phyloP scores from a whole-genome alignment of 1,284 basidiomycete genomes.

The Vanrija pseudolonga region DNA sequence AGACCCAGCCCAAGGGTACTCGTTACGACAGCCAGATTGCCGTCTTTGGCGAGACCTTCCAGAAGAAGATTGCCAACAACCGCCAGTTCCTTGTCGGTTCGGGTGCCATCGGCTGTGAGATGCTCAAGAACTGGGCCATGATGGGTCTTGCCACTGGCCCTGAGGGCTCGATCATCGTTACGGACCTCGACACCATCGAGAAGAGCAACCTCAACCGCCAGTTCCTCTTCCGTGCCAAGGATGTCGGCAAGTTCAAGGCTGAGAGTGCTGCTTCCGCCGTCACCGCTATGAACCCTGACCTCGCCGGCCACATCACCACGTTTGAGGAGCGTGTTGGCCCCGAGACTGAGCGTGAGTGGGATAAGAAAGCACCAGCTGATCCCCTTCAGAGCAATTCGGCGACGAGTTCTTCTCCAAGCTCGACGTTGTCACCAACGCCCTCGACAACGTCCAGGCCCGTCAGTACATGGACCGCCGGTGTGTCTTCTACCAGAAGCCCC shows the following conservation, averaged over 20 bases:
- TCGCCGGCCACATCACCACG: conserved; percentile 80
- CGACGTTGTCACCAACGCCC: conserved; percentile 98
- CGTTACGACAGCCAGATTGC: conserved; percentile 95
- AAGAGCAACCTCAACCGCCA: conserved; percentile 98
- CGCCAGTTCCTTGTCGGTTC: conserved; percentile 96
- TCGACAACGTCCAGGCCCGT: conserved; percentile 97
- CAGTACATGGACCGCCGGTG: conserved; percentile 99
- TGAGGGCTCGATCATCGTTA: conserved; percentile 84
- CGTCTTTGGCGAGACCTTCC: conserved; percentile 90
- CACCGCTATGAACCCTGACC: conserved; percentile 91
- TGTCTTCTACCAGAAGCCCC: conserved; percentile 93
- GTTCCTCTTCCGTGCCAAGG: conserved; percentile 96
- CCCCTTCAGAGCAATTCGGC: conserved; percentile 56
- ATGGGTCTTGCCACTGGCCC: conserved; percentile 88
- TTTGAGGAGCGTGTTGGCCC: conserved; percentile 93
- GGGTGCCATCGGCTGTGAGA: conserved; percentile 98
- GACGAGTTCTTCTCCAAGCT: conserved; percentile 83
- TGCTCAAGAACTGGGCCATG: conserved; percentile 99
- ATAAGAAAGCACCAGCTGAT: conserved; percentile 43
- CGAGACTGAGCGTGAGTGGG: conserved; percentile 77
- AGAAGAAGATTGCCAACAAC: conserved; percentile 85
- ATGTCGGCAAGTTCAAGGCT: conserved; percentile 96
- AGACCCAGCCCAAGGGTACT: conserved; percentile 75
- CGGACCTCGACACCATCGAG: conserved; percentile 98
- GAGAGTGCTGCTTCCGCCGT: conserved; percentile 93